Base-by-base conservation (phyloP, 2,329 filamentous ascomycete species). In the Colletotrichum salicis region DNA sequence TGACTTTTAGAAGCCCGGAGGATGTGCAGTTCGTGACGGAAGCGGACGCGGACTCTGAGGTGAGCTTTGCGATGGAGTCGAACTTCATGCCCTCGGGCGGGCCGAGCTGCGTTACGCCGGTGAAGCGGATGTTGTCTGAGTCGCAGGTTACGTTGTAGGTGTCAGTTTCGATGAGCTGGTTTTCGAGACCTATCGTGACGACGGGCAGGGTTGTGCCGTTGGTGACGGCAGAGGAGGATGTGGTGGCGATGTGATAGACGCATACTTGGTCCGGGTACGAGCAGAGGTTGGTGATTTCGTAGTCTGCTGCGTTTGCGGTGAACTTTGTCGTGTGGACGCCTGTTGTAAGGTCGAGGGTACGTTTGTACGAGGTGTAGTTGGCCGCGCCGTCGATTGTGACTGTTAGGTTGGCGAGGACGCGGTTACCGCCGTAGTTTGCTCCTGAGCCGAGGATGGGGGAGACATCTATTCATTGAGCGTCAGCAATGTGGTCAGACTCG, bases 341-440 rank as follows among this genome's bases (percentile, higher is more conserved):
- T 1, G 80, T 85, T 3, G 75, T 75, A 4, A 88, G 74, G 68
- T 88, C 83, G 5, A 88, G 79, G 1, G 76, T 78, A 12, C 85
- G 75, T n/a, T 77, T 81, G 65, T 86, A 87, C 3, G 75, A 77
- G 4, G 75, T 76, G 8, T 77, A 75, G 1, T 77, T 67, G 4
- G 66, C 71, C 0, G 83, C 68, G 4, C 77, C 80, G 0, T 78
- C 77, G 3, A 87, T 77, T 0, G 73, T 65, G 0, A 88, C 79
- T 0, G 81, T 83, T 1, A 88, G 65, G 67, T 88, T 88, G 0
- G 81, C 86, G 0, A 87, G 76, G 1, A 86, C 85, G 64, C 81
- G 81, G 71, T 84, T 87, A 4, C 81, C 82, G 13, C 86, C 86
- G 64, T 86, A 88, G 51, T 81, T 77, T 24, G 78, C 76, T 7